phyloP scores from a whole-genome alignment of 2,329 filamentous ascomycete species.

The Alternaria ethzedia region DNA sequence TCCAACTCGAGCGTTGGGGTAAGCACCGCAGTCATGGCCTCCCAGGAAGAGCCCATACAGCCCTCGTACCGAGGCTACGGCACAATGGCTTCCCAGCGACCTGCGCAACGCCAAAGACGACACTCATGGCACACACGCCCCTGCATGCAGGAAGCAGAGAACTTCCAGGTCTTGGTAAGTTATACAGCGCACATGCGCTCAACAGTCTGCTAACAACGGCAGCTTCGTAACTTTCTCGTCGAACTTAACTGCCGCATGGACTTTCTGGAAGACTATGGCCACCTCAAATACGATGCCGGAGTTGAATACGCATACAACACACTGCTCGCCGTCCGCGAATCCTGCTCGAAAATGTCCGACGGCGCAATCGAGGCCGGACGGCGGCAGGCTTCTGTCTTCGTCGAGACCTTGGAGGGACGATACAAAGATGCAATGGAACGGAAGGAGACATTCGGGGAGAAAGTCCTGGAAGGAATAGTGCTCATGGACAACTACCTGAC shows the following conservation, averaged over 20 bases:
- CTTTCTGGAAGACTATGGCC: constrained; percentile 85
- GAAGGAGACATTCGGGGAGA: constrained; percentile 88
- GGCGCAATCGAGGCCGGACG: constrained; percentile 88
- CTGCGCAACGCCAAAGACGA: constrained; percentile 48
- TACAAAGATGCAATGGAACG: constrained; percentile 87
- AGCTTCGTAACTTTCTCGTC: constrained; percentile 81
- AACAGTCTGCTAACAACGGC: constrained; percentile 22
- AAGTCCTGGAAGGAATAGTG: constrained; percentile 84
- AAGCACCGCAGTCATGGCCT: constrained; percentile 44
- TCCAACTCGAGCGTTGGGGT: constrained; percentile 27
- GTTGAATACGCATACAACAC: constrained; percentile 86
- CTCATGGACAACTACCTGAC: constrained; percentile 84
- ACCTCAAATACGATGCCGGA: constrained; percentile 81
- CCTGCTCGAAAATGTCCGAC: constrained; percentile 88
- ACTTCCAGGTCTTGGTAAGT: constrained; percentile 53
- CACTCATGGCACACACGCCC: constrained; percentile 56
- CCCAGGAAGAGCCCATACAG: constrained; percentile 53
- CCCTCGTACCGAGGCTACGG: constrained; percentile 45
- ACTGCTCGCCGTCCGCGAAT: constrained; percentile 82
- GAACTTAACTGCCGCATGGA: constrained; percentile 88
- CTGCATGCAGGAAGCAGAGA: constrained; percentile 55
- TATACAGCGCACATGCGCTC: background rate
- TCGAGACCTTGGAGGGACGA: constrained; percentile 86
- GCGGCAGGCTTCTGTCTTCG: constrained; percentile 82
- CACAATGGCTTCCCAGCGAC: constrained; percentile 30